A percentile compares a stretch with the other conserved stretches of the same genome.
These are phyloP conservation scores for Podaxis pistillaris DNA, from an alignment of 768 basidiomycete genomes.

Conservation along the genomic window DNA sequence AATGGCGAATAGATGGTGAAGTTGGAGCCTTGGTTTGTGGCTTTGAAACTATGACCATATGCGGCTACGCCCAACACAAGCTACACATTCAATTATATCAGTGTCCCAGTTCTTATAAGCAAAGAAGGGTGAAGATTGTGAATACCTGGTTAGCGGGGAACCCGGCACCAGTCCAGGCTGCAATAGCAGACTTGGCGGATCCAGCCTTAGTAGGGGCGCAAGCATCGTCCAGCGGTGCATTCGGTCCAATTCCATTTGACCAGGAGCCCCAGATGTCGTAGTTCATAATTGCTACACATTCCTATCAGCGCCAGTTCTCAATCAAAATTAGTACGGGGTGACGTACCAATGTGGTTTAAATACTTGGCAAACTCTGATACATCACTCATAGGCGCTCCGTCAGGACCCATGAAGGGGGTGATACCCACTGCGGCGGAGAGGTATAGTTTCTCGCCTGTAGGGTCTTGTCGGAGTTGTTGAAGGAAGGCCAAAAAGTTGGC, in stretches of 20 bases:
- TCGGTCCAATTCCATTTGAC: slow-evolving; percentile 65
- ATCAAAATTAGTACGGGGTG: not conserved
- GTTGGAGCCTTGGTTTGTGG: slow-evolving; percentile 38
- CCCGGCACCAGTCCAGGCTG: slow-evolving; percentile 71
- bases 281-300: slow-evolving; percentile 51
- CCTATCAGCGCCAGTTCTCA: not conserved
- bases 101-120: not conserved
- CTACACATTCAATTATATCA: slow-evolving; percentile 19
- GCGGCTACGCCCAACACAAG: slow-evolving; percentile 79
- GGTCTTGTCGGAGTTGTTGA: slow-evolving; percentile 55
- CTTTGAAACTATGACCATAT: slow-evolving; percentile 75
- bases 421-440: slow-evolving; percentile 45
- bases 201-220: slow-evolving; percentile 60
- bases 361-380: slow-evolving; percentile 68
- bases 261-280: slow-evolving; percentile 56
- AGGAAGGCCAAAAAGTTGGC: slow-evolving; percentile 79
- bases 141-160: slow-evolving; percentile 54
- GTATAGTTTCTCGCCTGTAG: slow-evolving; percentile 49
- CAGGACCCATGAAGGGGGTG: slow-evolving; percentile 39
- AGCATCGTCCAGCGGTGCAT: slow-evolving; percentile 76
- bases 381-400: slow-evolving; percentile 57
- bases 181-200: slow-evolving; percentile 70
- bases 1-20: slow-evolving; percentile 43
- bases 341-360: slow-evolving; percentile 43
- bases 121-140: not conserved